phyloP scores from a whole-genome alignment of 331 rosid genomes.

The Pyracantha coccinea region DNA sequence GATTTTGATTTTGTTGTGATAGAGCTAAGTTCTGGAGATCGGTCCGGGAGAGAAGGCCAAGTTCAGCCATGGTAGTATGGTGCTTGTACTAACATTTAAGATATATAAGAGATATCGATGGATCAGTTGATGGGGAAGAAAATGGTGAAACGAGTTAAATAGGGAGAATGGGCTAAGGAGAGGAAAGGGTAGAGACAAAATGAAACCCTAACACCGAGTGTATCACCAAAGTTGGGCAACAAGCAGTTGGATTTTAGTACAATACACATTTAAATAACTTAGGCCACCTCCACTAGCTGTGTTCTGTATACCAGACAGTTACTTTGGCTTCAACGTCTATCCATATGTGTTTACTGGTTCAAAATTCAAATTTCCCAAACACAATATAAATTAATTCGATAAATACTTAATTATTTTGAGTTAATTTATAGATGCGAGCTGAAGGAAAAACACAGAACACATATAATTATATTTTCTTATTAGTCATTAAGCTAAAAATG shows the following conservation, averaged over 20 bases:
- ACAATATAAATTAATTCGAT: neutral
- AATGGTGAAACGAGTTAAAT: constrained; percentile 28
- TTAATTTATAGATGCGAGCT: neutral
- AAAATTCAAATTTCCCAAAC: neutral
- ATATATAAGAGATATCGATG: constrained; percentile 12
- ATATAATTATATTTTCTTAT: no score
- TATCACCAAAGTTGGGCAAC: constrained; percentile 48
- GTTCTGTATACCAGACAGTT: constrained; percentile 14
- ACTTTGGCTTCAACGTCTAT: constrained; percentile 57
- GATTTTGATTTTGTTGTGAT: constrained; percentile 29
- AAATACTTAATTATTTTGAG: neutral
- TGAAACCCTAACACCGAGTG: constrained; percentile 42
- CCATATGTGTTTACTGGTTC: neutral
- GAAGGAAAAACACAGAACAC: neutral
- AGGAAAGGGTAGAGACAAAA: constrained; percentile 37
- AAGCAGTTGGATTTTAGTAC: constrained; percentile 43
- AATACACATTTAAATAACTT: constrained; percentile 16
- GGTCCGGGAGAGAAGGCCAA: constrained; percentile 51
- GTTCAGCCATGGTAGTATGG: constrained; percentile 46
- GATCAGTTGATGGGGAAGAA: constrained; percentile 20
- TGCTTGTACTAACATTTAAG: constrained; percentile 53
- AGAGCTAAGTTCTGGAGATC: constrained; percentile 43
- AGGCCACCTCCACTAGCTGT: constrained; percentile 13
- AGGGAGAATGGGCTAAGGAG: constrained; percentile 23
- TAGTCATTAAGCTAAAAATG: neutral